These are phyloP conservation scores for Beauveria sp. DNA, from an alignment of 2,329 filamentous ascomycete species.

Conservation along the genomic window DNA sequence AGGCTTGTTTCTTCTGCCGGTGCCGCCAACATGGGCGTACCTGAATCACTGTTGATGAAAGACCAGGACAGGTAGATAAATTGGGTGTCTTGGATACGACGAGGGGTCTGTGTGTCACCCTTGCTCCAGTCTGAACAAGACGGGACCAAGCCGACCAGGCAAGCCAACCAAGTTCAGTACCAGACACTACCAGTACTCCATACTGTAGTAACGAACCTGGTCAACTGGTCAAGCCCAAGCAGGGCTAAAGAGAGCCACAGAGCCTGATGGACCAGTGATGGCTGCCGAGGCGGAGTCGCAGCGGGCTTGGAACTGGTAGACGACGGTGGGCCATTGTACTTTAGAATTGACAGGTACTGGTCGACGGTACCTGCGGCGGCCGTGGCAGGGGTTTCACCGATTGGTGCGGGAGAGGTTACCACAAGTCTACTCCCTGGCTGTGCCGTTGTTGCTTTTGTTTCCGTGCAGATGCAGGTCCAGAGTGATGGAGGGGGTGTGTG, in stretches of 20 bases:
- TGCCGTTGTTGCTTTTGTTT: slow-evolving; percentile 8
- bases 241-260: not conserved
- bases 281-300: slow-evolving; percentile 7
- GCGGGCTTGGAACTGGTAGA: not conserved
- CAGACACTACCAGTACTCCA: too few relatives aligned
- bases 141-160: not conserved
- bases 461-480: not conserved
- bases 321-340: slow-evolving; percentile 7
- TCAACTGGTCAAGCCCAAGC: not conserved
- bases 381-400: not conserved
- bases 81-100: slow-evolving; percentile 25
- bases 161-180: not conserved
- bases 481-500: slow-evolving; percentile 4
- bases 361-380: slow-evolving; percentile 8
- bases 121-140: slow-evolving; percentile 12
- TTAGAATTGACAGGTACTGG: slow-evolving; percentile 3
- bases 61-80: slow-evolving; percentile 18
- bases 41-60: slow-evolving; percentile 23
- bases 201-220: not conserved
- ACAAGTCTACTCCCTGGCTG: not conserved
- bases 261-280: not conserved
- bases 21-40: slow-evolving; percentile 15
- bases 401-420: not conserved
- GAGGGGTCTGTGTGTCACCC: slow-evolving; percentile 28
- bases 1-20: slow-evolving; percentile 6